Evolutionary conservation across 805 yeast species (phyloP), one percentile per base, ranked within the genome.

Genomic region (Pichia heedii): DNA sequence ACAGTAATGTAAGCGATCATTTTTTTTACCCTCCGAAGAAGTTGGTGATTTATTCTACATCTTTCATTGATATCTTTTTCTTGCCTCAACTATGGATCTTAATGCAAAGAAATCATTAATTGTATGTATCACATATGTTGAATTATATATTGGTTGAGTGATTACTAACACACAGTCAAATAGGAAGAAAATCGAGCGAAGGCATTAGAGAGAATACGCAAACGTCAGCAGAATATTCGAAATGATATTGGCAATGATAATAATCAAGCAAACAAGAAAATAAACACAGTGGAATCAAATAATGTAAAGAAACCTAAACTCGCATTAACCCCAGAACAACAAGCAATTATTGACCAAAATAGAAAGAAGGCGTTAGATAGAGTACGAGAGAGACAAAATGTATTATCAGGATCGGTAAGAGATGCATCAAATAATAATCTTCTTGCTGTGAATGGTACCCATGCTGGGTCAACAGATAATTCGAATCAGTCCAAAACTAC

Each of bases 161-260:
- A n/a, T n/a, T n/a, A n/a, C n/a, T n/a, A n/a, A n/a, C n/a, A n/a
- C n/a, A n/a, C n/a, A n/a, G n/a, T n/a, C 26, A 18, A 16, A 39
- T 11, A 78, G 84, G 84, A 77, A 39, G 79, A 74, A 24, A 82
- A 81, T 55, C 66, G 93, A 48, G 68, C 70, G 36, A 69, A 69
- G 42, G 87, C 88, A 0, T 53, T 80, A 9, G 84, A 78, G 44
- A 61, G 81, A 44, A 66, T 82, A 30, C 67, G 72, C 48, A 67
- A 68, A 39, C 65, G 72, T 50, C 76, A 61, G 40, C 44, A 45
- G 38, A 44, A 39, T 3, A 46, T 56, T 20, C 49, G 45, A 34
- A 38, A 45, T 5, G 33, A 36, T 15, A 12, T 42, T 6, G 4
- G n/a, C 5, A 21, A 20, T 22, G 30, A 13, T 5, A 20, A 24